Evolutionary conservation across 345 rosid species (phyloP).

Genomic region (Euclidium syriacum): DNA sequence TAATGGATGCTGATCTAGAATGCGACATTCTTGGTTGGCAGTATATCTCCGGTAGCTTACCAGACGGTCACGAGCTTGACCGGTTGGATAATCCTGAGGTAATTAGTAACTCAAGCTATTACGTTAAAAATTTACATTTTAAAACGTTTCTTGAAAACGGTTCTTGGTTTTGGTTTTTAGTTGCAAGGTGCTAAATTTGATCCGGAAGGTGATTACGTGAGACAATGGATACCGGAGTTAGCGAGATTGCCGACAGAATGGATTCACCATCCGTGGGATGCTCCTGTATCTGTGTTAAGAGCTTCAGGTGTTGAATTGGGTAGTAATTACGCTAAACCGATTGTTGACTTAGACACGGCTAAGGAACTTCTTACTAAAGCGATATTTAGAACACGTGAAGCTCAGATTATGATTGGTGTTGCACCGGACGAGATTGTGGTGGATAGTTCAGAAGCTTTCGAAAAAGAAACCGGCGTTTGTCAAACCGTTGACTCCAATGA

Average conservation of each 20-base stretch:
- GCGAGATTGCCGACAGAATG: slow-evolving; percentile 85
- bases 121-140: too few species aligned
- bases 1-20: slow-evolving; percentile 89
- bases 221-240: slow-evolving; percentile 93
- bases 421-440: slow-evolving; percentile 54
- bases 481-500: neutral
- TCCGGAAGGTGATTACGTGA: slow-evolving; percentile 82
- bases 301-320: slow-evolving; percentile 76
- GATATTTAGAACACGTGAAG: slow-evolving; percentile 78
- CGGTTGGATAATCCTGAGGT: slow-evolving; percentile 89
- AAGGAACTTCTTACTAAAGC: slow-evolving; percentile 57
- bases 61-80: slow-evolving; percentile 90
- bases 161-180: slow-evolving; percentile 36
- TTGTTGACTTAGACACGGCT: slow-evolving; percentile 63
- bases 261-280: slow-evolving; percentile 97
- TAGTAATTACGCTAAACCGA: slow-evolving; percentile 63
- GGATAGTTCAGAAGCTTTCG: slow-evolving; percentile 49
- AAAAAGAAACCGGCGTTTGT: neutral
- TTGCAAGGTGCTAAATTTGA: slow-evolving; percentile 76
- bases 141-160: too few species aligned
- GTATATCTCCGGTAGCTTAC: slow-evolving; percentile 90
- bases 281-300: slow-evolving; percentile 53
- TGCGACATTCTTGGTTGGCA: slow-evolving; percentile 96
- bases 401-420: slow-evolving; percentile 47
- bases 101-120: too few species aligned